Percentiles rank a stretch among this genome's conserved stretches.
Evolutionary conservation across 805 yeast species (phyloP).

Genomic region (Candida dajiaensis): DNA sequence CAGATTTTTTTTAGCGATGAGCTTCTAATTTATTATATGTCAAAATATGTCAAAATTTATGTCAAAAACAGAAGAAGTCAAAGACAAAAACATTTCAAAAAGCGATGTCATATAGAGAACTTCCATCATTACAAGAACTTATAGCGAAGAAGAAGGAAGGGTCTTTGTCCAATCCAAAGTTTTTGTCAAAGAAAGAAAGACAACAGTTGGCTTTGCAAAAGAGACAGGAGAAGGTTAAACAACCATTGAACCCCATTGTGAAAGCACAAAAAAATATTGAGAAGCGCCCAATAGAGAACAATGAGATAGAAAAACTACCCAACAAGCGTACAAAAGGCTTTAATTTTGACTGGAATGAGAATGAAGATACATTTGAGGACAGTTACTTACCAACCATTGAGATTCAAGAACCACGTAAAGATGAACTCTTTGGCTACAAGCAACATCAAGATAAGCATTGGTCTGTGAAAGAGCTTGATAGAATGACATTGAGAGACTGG

Average conservation of each 20-base stretch:
- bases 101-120: conserved; percentile 17
- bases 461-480: conserved; percentile 55
- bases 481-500: conserved; percentile 88
- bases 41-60: too few species aligned
- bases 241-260: neutral
- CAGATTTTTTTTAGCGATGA: neutral
- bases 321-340: conserved; percentile 34
- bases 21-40: neutral
- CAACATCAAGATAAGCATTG: conserved; percentile 39
- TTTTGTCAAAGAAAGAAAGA: conserved; percentile 43
- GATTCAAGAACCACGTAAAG: neutral
- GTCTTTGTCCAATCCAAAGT: conserved; percentile 29
- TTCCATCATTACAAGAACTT: conserved; percentile 33
- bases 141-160: conserved; percentile 22
- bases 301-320: neutral
- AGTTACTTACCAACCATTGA: neutral
- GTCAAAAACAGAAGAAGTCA: too few species aligned
- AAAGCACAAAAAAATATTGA: neutral
- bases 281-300: neutral
- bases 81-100: too few species aligned
- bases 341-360: conserved; percentile 61
- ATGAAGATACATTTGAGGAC: conserved; percentile 54
- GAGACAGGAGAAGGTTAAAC: conserved; percentile 10
- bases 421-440: neutral
- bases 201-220: conserved; percentile 20